Evolutionary conservation across 1,139 yeast species (phyloP), one percentile per base, ranked within the genome.

Genomic region (Hanseniaspora uvarum): DNA sequence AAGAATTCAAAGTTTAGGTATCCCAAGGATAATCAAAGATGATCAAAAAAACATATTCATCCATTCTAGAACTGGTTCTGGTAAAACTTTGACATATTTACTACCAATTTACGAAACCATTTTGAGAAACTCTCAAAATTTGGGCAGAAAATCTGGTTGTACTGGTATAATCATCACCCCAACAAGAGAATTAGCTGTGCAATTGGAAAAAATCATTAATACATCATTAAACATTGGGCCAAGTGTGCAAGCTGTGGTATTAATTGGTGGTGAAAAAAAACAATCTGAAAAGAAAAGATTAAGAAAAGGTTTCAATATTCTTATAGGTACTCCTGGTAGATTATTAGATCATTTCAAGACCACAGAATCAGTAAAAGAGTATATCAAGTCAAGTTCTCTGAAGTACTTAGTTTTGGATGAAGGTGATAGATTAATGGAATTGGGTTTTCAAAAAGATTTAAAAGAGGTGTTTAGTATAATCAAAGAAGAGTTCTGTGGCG

Each of bases 41-140:
- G 70, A 75, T 19, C 76, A 80, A 47, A 68, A 75, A 33, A 96
- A 89, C 68, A 70, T 87, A 56, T 84, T 89, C 60, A 85, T 88
- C 51, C 94, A 86, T 63, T 95, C 97, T 0, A 96, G 88, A 68
- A 89, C 97, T 0, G 97, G 97, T 53, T 86, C 96, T 0, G 97
- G 97, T 67, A 89, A 89, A 66, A 88, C 97, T 0, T 70, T 89
- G 57, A 81, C 97, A 0, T 92, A 86, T 65, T 72, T 83, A 14
- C 71, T 92, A 48, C 98, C 98, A 0, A 81, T 92, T n/a, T 70
- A 92, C 37, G 59, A 66, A 33, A 58, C 61, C 7, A 61, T 67
- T 26, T 56, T 60, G 11, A 80, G 86, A 83, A 68, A 76, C 46
- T 67, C 72, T 38, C 66, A 70, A 46, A 74, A 74, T 52, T 63